These are phyloP conservation scores for Penicillium crustosum DNA, from an alignment of 2,329 filamentous ascomycete species.

Conservation along the genomic window DNA sequence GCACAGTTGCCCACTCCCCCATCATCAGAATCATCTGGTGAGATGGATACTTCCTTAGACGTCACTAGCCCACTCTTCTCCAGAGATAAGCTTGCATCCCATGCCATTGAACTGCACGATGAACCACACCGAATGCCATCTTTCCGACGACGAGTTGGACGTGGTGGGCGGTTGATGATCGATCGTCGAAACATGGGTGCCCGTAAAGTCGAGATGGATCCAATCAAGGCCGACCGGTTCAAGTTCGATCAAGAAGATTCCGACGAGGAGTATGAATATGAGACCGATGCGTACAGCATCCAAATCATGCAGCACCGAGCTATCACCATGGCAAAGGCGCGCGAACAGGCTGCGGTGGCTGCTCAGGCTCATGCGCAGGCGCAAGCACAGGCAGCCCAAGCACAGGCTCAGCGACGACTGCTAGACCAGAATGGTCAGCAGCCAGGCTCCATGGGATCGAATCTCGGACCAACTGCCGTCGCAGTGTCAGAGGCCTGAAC, in stretches of 20 bases:
- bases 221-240: conserved; percentile 66
- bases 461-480: conserved; percentile 32
- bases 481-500: conserved; percentile 34
- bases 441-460: conserved; percentile 20
- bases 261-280: conserved; percentile 72
- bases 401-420: conserved; percentile 39
- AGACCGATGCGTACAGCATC: conserved; percentile 67
- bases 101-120: conserved; percentile 46
- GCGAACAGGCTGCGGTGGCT: conserved; percentile 44
- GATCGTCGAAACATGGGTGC: conserved; percentile 72
- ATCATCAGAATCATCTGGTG: conserved; percentile 50
- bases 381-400: conserved; percentile 41
- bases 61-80: conserved; percentile 32
- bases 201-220: conserved; percentile 50
- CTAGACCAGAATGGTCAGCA: conserved; percentile 34
- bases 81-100: conserved; percentile 42
- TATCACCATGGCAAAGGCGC: conserved; percentile 49
- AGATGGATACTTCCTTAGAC: conserved; percentile 42
- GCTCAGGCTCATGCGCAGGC: conserved; percentile 46
- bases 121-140: conserved; percentile 56
- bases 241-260: conserved; percentile 86
- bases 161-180: conserved; percentile 81
- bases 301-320: conserved; percentile 58
- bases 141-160: conserved; percentile 80
- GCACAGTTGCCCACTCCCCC: conserved; percentile 61